phyloP scores from a whole-genome alignment of 1,284 basidiomycete species.

The Phenoliferia sp. region DNA sequence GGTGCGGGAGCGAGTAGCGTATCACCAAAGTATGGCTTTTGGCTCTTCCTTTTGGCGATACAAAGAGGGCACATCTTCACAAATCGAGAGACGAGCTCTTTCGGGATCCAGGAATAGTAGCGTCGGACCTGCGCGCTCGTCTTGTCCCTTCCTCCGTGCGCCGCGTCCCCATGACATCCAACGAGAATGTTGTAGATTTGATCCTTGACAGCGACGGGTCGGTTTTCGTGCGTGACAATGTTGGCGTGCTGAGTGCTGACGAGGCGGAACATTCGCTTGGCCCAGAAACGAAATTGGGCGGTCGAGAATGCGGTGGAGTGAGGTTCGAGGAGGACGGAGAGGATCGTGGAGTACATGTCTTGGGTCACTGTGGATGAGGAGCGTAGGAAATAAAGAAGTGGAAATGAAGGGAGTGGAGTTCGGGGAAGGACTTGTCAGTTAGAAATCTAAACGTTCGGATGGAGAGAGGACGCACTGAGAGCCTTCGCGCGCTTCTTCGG shows the following conservation, averaged over 20 bases:
- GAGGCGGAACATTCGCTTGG: slow-evolving; percentile 66
- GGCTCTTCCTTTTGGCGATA: slow-evolving; percentile 13
- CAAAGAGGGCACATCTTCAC: slow-evolving; percentile 71
- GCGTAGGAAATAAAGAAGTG: background rate
- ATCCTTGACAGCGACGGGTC: slow-evolving; percentile 65
- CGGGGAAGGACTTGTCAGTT: background rate
- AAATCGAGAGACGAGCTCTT: slow-evolving; percentile 67
- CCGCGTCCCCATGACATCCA: slow-evolving; percentile 59
- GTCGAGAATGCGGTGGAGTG: slow-evolving; percentile 49
- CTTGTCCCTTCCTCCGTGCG: slow-evolving; percentile 72
- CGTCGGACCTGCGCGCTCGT: slow-evolving; percentile 53
- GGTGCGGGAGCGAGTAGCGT: slow-evolving; percentile 7
- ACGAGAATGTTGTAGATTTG: slow-evolving; percentile 69
- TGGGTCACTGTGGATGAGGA: slow-evolving; percentile 49
- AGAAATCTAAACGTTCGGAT: background rate
- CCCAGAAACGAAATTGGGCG: slow-evolving; percentile 71
- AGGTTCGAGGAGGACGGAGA: slow-evolving; percentile 56
- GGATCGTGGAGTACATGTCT: slow-evolving; percentile 61
- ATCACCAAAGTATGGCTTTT: slow-evolving; percentile 14
- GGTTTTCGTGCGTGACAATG: slow-evolving; percentile 59
- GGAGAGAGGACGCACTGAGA: slow-evolving; percentile 43
- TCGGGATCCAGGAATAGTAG: slow-evolving; percentile 72
- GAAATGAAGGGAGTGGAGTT: background rate
- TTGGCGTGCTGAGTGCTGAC: slow-evolving; percentile 51
- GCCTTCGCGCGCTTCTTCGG: slow-evolving; percentile 60